phyloP scores from a whole-genome alignment of 148 eudicot species.

The Linanthus parryae region DNA sequence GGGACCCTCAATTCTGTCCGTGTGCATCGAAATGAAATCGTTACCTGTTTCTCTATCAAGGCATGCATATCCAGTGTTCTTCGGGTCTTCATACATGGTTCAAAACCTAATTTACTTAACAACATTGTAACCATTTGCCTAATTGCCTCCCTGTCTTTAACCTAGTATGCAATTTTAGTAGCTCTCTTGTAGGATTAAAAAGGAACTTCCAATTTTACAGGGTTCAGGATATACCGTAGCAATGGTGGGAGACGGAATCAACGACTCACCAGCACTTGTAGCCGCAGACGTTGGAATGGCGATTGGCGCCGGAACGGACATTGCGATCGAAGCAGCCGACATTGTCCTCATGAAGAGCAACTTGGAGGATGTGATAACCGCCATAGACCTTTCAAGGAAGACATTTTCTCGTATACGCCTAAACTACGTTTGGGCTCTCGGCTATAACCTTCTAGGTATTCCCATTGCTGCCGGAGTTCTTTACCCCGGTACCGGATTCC shows the following conservation, averaged over 20 bases:
- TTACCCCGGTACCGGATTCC: slow-evolving; percentile 65
- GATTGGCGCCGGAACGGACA: slow-evolving; percentile 96
- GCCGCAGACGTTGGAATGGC: slow-evolving; percentile 99
- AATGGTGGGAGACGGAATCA: slow-evolving; percentile 98
- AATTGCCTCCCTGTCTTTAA: too few relatives aligned
- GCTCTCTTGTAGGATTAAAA: too few relatives aligned
- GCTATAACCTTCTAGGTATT: slow-evolving; percentile 76
- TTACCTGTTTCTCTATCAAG: too few relatives aligned
- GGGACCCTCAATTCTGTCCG: too few relatives aligned
- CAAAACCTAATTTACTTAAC: too few relatives aligned
- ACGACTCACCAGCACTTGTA: slow-evolving; percentile 93
- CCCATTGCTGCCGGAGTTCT: slow-evolving; percentile 87
- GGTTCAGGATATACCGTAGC: slow-evolving; percentile 73
- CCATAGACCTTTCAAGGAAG: slow-evolving; percentile 89
- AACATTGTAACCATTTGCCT: too few relatives aligned
- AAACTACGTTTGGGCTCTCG: slow-evolving; percentile 92
- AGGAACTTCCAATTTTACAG: too few relatives aligned
- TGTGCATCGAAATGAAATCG: too few relatives aligned
- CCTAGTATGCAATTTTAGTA: too few relatives aligned
- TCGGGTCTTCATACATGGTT: too few relatives aligned
- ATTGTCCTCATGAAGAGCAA: slow-evolving; percentile 85
- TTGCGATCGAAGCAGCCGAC: slow-evolving; percentile 98
- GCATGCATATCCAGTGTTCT: too few relatives aligned
- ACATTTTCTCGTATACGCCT: slow-evolving; percentile 77
- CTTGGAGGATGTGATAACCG: slow-evolving; percentile 86